A percentile compares a stretch with the other conserved stretches of the same genome.
Conservation (phyloP, 2,329 filamentous ascomycete species). For the Venturiaceae sp. region DNA sequence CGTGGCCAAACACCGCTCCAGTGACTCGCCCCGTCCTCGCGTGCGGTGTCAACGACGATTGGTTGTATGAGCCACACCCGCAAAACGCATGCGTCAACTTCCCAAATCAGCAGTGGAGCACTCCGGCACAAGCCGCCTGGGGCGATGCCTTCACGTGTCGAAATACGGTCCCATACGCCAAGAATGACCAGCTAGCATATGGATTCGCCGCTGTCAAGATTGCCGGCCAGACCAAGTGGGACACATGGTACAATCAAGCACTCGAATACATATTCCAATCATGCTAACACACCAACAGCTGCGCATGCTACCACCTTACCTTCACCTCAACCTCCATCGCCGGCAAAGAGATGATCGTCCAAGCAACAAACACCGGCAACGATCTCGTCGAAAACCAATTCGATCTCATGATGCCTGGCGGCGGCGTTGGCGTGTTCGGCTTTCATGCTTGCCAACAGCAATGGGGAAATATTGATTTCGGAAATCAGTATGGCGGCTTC, state of each 20-base stretch:
- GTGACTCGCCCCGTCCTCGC: background rate
- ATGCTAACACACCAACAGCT: background rate
- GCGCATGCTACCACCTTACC: background rate
- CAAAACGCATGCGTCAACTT: background rate
- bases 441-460: background rate
- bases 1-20: background rate
- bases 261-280: background rate
- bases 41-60: background rate
- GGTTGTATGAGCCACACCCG: background rate
- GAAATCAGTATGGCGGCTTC: background rate
- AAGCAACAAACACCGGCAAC: background rate
- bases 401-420: background rate
- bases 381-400: conserved; percentile 1
- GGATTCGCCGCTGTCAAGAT: background rate
- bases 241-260: background rate
- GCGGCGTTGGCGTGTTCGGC: background rate
- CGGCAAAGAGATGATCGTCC: background rate
- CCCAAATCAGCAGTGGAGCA: background rate
- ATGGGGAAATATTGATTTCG: background rate
- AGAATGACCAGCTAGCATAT: background rate
- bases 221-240: background rate
- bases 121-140: background rate
- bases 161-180: background rate
- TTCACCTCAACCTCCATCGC: background rate
- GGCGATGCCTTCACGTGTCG: background rate